Base-by-base conservation (phyloP, 495 filamentous ascomycete genomes). In the Penicillium psychrofluorescens region DNA sequence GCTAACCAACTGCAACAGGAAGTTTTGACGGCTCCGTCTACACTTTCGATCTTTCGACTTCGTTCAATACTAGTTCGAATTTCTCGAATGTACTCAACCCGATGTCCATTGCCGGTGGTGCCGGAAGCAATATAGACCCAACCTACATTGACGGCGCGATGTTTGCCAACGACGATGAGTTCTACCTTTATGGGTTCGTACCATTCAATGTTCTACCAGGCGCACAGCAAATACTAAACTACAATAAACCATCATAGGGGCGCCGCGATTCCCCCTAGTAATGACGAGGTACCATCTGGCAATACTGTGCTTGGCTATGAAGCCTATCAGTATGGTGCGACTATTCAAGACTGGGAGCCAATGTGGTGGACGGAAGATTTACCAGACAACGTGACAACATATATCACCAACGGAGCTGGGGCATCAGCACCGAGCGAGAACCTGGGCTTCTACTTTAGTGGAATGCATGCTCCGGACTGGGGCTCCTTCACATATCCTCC, bases 391-490 rank as follows among this genome's bases (percentile, higher is more conserved):
- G 45, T 86, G 30, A 87, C 79, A 4, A 70, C 76, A 32, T 86
- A 81, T 54, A 55, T 89, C 35, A 76, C 82, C 6, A 77, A 74
- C 46, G 85, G 84, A 9, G 84, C 74, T 1, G 74, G 70, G 1
- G 80, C 73, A 7, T 83, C 72, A 10, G 79, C 77, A 6, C 83
- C 84, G 0, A 86, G 83, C 8, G 84, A 89, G 59, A 83, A 88
- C 46, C 70, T 77, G 41, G 83, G 77, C 0, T 89, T 81, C 66
- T 85, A 86, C 51, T 85, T 89, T 51, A 75, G 78, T 4, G 85
- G 85, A 0, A 67, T 79, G 66, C 75, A 66, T 16, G 68, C 71
- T 0, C 36, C 54, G 6, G 59, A 60, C 45, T 70, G 62, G 54
- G 74, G 75, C 0, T 50, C 66, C 1, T 72, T 84, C 46, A 72